Conservation (phyloP, 139 green algal species). For the Dunaliella primolecta region DNA sequence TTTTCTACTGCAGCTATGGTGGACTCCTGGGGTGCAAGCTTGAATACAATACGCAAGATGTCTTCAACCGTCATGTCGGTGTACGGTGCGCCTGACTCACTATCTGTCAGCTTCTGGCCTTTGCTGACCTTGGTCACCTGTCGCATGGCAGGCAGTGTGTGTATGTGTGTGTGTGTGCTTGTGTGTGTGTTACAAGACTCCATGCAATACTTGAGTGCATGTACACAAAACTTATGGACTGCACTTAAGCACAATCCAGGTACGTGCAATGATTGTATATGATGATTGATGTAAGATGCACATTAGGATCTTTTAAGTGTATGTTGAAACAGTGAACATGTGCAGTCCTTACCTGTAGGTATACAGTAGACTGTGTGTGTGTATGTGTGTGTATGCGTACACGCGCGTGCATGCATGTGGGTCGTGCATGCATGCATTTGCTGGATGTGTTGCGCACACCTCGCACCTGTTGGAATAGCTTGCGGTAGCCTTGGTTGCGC, state of each 20-base stretch:
- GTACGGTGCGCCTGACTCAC: conserved; percentile 17
- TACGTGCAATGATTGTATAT: no score
- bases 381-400: background rate
- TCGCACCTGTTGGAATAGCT: conserved; percentile 70
- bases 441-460: conserved; percentile 26
- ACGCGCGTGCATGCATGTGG: background rate
- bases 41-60: conserved; percentile 39
- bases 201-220: background rate
- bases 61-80: conserved; percentile 55
- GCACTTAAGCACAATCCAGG: no score
- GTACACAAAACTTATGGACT: no score
- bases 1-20: conserved; percentile 41
- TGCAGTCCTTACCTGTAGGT: no score
- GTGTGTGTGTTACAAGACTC: background rate
- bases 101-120: conserved; percentile 40
- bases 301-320: no score
- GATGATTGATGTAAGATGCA: no score
- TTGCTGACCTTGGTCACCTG: conserved; percentile 48
- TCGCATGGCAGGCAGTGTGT: background rate
- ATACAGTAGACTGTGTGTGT: background rate
- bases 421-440: no score
- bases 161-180: background rate
- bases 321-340: no score
- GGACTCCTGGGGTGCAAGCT: conserved; percentile 43
- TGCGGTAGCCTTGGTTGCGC: conserved; percentile 59